These are phyloP conservation scores for Oryza meridionalis DNA, from an alignment of 176 grass and related monocot genomes.

Conservation along the genomic window DNA sequence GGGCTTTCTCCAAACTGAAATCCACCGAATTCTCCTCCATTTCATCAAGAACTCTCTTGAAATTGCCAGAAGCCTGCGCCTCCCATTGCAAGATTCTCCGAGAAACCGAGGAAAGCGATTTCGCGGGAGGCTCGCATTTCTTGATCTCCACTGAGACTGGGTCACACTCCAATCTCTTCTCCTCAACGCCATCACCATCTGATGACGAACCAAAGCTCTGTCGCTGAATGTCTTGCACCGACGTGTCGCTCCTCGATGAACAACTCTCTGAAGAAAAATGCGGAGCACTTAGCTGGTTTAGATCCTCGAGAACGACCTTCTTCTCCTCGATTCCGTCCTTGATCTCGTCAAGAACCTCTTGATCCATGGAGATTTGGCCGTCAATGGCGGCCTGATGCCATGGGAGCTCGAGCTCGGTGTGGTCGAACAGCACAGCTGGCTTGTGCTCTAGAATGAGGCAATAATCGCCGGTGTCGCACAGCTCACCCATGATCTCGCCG, in stretches of 20 bases:
- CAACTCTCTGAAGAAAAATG: neutral
- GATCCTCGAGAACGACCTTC: constrained; percentile 44
- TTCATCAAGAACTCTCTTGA: constrained; percentile 19
- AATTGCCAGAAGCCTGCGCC: constrained; percentile 28
- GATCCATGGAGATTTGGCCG: constrained; percentile 6
- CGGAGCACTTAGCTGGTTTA: neutral
- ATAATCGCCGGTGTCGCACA: constrained; percentile 35
- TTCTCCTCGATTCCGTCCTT: constrained; percentile 46
- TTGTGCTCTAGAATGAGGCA: constrained; percentile 19
- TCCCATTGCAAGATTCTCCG: constrained; percentile 42
- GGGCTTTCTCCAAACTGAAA: neutral
- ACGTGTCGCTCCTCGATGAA: neutral
- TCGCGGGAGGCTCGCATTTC: constrained; percentile 3
- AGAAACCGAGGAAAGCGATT: constrained; percentile 37
- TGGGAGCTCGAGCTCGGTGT: neutral
- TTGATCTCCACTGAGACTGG: constrained; percentile 35
- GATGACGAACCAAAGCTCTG: neutral
- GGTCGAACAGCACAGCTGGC: neutral
- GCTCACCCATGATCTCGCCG: constrained; percentile 55
- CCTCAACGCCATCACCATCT: neutral
- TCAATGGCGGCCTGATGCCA: neutral
- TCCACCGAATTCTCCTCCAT: constrained; percentile 8
- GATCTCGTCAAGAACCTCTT: neutral
- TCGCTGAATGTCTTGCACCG: constrained; percentile 13
- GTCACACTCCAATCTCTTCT: constrained; percentile 51